Evolutionary conservation across 148 eudicot genomes (phyloP).

Genomic region (Vaccinium vitisidaea): DNA sequence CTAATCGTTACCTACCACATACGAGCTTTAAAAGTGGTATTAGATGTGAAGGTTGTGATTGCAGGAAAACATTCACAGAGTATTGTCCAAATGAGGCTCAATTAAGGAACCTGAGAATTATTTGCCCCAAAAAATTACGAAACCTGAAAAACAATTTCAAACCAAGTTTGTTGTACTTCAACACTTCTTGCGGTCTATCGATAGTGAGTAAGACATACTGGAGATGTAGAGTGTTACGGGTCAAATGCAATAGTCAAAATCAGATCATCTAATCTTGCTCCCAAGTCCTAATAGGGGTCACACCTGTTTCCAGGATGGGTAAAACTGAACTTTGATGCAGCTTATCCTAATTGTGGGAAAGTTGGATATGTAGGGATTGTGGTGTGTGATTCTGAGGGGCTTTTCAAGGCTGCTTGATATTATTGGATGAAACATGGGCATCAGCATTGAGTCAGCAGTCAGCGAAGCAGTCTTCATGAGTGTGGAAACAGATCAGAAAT

Average conservation of each 20-base stretch:
- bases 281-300: neutral
- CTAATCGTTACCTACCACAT: neutral
- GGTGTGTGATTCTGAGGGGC: neutral
- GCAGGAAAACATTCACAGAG: neutral
- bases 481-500: neutral
- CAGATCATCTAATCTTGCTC: neutral
- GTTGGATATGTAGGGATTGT: neutral
- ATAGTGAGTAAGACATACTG: neutral
- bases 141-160: neutral
- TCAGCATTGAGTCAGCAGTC: neutral
- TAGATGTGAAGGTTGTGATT: too few species aligned
- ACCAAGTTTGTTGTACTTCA: neutral
- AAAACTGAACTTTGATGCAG: neutral
- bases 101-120: neutral
- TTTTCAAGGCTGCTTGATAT: neutral
- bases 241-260: neutral
- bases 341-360: conserved; percentile 1
- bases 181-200: neutral
- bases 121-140: neutral
- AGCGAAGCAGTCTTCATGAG: neutral
- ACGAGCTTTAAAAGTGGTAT: neutral
- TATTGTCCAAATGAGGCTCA: neutral
- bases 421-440: neutral
- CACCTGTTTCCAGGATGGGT: neutral
- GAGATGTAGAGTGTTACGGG: neutral